Conservation (phyloP, 2,329 filamentous ascomycete genomes). For the Cercospora brassicicola region DNA sequence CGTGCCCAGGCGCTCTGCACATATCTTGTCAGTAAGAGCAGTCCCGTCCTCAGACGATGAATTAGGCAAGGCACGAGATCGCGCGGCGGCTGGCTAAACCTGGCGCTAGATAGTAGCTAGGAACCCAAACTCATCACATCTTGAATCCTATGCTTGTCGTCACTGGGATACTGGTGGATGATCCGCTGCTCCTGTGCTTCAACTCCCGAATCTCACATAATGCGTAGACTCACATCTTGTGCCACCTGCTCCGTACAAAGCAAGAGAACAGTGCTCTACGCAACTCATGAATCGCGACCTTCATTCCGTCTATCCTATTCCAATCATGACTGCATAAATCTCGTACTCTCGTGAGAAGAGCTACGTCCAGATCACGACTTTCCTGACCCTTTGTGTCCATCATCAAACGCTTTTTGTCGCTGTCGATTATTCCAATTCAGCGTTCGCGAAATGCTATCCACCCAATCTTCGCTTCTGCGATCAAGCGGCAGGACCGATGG, state of each 20-base stretch:
- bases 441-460: slow-evolving; percentile 76
- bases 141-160: too few relatives aligned
- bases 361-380: background rate
- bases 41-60: too few relatives aligned
- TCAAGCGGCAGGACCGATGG: slow-evolving; percentile 72
- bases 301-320: background rate
- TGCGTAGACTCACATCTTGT: too few relatives aligned
- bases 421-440: slow-evolving; percentile 79
- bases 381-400: slow-evolving; percentile 21
- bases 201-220: too few relatives aligned
- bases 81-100: too few relatives aligned
- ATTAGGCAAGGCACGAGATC: too few relatives aligned
- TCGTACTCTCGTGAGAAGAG: background rate
- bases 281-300: background rate
- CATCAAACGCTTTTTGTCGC: slow-evolving; percentile 66
- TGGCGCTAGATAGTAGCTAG: too few relatives aligned
- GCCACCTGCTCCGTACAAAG: background rate
- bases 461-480: slow-evolving; percentile 72
- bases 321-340: background rate
- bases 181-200: too few relatives aligned
- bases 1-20: background rate
- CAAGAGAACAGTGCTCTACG: background rate
- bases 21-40: too few relatives aligned
- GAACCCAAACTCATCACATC: too few relatives aligned
- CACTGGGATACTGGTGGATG: too few relatives aligned